These are phyloP conservation scores for Penicillium pancosmium DNA, from an alignment of 495 filamentous ascomycete genomes.

Conservation along the genomic window DNA sequence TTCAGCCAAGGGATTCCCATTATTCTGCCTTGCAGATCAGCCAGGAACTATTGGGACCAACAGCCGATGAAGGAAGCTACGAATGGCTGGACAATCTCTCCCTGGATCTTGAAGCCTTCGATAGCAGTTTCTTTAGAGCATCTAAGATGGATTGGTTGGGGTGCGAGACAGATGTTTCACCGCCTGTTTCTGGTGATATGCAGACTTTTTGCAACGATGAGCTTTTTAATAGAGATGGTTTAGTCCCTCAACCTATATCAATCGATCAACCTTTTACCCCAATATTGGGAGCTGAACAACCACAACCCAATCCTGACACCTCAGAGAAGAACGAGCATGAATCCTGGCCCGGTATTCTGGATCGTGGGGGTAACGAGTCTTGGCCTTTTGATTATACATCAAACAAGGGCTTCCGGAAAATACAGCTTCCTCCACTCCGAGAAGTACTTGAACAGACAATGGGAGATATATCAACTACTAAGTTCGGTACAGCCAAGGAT, in stretches of 20 bases:
- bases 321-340: not conserved
- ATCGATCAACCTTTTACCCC: not conserved
- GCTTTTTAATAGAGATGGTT: not conserved
- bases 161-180: not conserved
- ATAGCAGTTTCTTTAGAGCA: conserved; percentile 1
- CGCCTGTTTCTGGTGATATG: not conserved
- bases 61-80: not conserved
- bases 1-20: not conserved
- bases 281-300: not conserved
- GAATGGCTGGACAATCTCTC: not conserved
- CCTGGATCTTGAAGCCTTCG: not conserved
- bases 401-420: not conserved
- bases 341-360: conserved; percentile 1
- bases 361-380: not conserved
- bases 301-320: not conserved
- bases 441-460: not conserved
- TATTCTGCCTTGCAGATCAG: not conserved
- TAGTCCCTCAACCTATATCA: not conserved
- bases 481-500: not conserved
- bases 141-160: conserved; percentile 2
- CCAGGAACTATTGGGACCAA: not conserved
- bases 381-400: conserved; percentile 2
- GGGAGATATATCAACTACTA: not conserved
- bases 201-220: not conserved
- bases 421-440: not conserved